Evolutionary conservation across 2,329 filamentous ascomycete species (phyloP), one percentile per base, ranked within the genome.

Genomic region (Diplocarpon mali): DNA sequence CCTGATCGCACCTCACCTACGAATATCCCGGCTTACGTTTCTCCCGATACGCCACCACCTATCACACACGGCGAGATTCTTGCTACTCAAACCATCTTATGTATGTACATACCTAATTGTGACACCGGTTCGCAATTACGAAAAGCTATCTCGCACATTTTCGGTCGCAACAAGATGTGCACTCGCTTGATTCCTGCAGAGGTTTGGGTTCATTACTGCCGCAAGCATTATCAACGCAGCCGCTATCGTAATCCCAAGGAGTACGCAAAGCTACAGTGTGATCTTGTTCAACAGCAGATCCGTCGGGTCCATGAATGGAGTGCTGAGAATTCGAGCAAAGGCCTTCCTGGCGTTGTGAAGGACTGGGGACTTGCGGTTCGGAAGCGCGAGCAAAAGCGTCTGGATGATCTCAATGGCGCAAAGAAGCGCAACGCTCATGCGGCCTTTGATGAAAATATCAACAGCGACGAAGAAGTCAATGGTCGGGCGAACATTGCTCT

Each of bases 121-220:
- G 69, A 74, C 37, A 80, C 76, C 0, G 70, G 70, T 3, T 78
- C 76, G 5, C 70, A 75, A 44, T 72, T 73, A 17, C 76, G 85
- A 38, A 90, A 90, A 64, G 78, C 82, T 5, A 82, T 90, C 47
- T 87, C 83, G 0, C 84, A 92, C 57, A 75, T 89, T 44, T 90
- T 90, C 54, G 85, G 85, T 16, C 76, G 86, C 31, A 92, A 92
- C 69, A 92, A 92, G 64, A 70, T 75, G 7, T 82, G 78, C 57
- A 92, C 85, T 0, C 73, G 80, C 29, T 69, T 71, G 36, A 85
- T 92, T 39, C 83, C 83, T 0, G 65, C 73, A 5, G 64, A 75
- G 16, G 73, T 85, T 2, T 90, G 84, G 84, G 76, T 86, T 0
- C 76, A 82, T 56, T 82, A 77, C 59, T 92, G 86, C 62, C 76